These are phyloP conservation scores for Boletus vinaceobasis DNA, from an alignment of 768 basidiomycete species.

Conservation along the genomic window DNA sequence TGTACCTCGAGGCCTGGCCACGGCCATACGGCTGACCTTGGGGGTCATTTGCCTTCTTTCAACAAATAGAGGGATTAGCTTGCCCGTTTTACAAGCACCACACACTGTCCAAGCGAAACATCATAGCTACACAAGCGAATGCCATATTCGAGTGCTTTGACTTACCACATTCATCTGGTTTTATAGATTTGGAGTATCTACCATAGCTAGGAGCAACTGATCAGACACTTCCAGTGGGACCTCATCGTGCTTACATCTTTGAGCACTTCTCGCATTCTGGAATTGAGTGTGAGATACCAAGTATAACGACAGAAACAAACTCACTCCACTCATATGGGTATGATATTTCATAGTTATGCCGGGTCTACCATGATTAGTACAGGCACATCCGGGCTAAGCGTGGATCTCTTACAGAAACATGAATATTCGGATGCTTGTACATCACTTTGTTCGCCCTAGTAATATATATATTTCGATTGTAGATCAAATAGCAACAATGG, in stretches of 20 bases:
- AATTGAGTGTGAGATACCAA: not conserved
- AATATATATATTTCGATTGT: not conserved
- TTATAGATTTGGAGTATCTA: slow-evolving; percentile 70
- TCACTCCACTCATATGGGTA: slow-evolving; percentile 74
- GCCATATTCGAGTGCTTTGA: slow-evolving; percentile 3
- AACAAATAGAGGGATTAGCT: slow-evolving; percentile 54
- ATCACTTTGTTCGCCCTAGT: slow-evolving; percentile 69
- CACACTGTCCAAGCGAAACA: slow-evolving; percentile 45
- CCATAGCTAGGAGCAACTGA: slow-evolving; percentile 51
- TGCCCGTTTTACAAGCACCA: slow-evolving; percentile 60
- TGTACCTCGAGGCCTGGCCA: slow-evolving; percentile 44
- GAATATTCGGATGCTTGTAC: slow-evolving; percentile 62
- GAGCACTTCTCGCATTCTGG: slow-evolving; percentile 62
- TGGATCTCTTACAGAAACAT: slow-evolving; percentile 56
- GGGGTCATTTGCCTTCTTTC: slow-evolving; percentile 35
- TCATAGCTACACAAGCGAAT: not conserved
- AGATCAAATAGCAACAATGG: not conserved
- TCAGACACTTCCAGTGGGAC: slow-evolving; percentile 2
- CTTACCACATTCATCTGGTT: slow-evolving; percentile 60
- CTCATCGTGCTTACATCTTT: slow-evolving; percentile 47
- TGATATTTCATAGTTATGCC: slow-evolving; percentile 71
- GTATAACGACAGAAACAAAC: slow-evolving; percentile 18
- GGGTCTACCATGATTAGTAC: slow-evolving; percentile 43
- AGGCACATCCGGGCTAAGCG: slow-evolving; percentile 1
- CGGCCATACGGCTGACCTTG: slow-evolving; percentile 43